phyloP scores from a whole-genome alignment of 2,329 filamentous ascomycete genomes.

The Fusarium pseudocircinatum region DNA sequence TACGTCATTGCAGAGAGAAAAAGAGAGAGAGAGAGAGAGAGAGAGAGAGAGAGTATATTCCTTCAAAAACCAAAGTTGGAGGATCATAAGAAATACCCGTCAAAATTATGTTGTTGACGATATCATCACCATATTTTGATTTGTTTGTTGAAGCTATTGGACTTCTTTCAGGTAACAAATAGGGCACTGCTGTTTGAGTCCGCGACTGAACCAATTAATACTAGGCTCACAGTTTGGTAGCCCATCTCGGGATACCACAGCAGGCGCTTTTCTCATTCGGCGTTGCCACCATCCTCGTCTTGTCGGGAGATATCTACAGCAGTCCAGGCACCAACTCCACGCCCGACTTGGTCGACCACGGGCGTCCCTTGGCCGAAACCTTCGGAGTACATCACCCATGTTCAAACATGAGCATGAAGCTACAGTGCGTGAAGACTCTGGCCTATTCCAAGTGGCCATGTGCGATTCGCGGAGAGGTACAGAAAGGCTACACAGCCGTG shows the following conservation, averaged over 20 bases:
- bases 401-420: slow-evolving; percentile 18
- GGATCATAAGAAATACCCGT: background rate
- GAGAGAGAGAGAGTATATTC: background rate
- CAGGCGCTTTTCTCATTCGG: background rate
- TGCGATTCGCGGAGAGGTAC: slow-evolving; percentile 28
- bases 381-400: slow-evolving; percentile 25
- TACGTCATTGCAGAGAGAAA: background rate
- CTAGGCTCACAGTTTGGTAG: background rate
- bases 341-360: slow-evolving; percentile 17
- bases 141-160: background rate
- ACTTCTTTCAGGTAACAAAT: slow-evolving; percentile 2
- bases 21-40: too few relatives aligned
- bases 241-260: background rate
- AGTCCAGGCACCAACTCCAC: slow-evolving; percentile 39
- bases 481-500: slow-evolving; percentile 20
- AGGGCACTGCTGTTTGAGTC: slow-evolving; percentile 38
- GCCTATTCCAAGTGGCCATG: slow-evolving; percentile 2
- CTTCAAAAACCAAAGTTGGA: background rate
- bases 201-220: slow-evolving; percentile 26
- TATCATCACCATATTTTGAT: background rate
- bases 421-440: background rate
- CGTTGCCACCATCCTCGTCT: slow-evolving; percentile 35
- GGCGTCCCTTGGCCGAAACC: slow-evolving; percentile 25
- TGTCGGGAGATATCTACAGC: slow-evolving; percentile 34
- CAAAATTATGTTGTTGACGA: background rate